A percentile compares a stretch with the other conserved stretches of the same genome.
These are phyloP conservation scores for Peziza echinospora DNA, from an alignment of 495 filamentous ascomycete genomes.

Conservation along the genomic window DNA sequence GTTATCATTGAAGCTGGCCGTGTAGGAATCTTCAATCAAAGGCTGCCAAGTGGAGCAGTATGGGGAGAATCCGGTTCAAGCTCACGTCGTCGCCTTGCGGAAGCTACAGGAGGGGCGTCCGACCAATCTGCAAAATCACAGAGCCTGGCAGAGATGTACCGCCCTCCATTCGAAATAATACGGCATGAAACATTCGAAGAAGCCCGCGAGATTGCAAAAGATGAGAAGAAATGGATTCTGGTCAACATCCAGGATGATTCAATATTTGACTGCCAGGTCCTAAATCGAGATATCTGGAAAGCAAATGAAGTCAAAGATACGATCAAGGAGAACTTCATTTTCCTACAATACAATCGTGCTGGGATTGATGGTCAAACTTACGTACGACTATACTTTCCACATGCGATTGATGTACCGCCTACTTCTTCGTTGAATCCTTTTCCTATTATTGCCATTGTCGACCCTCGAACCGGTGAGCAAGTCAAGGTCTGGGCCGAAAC, in stretches of 20 bases:
- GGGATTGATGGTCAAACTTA: conserved; percentile 57
- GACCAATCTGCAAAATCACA: conserved; percentile 45
- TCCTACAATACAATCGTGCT: conserved; percentile 74
- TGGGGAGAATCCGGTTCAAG: conserved; percentile 22
- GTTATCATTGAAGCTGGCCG: conserved; percentile 8
- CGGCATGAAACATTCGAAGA: conserved; percentile 49
- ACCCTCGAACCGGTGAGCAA: conserved; percentile 88
- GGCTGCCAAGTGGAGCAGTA: conserved; percentile 40
- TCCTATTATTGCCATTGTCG: conserved; percentile 86
- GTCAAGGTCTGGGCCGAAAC: conserved; percentile 85
- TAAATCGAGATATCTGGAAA: conserved; percentile 95
- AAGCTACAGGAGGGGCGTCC: conserved; percentile 52
- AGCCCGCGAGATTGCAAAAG: conserved; percentile 63
- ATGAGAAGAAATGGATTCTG: conserved; percentile 75
- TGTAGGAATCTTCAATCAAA: conserved; percentile 72
- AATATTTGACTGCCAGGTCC: conserved; percentile 73
- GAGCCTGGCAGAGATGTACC: conserved; percentile 69
- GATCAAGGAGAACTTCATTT: conserved; percentile 78
- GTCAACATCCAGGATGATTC: conserved; percentile 87
- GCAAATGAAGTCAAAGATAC: conserved; percentile 52
- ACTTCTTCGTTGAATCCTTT: conserved; percentile 25
- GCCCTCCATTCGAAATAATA: conserved; percentile 79
- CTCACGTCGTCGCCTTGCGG: conserved; percentile 32
- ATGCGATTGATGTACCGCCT: conserved; percentile 31
- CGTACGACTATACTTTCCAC: conserved; percentile 71